Percentiles rank a stretch among this genome's conserved stretches.
phyloP scores from a whole-genome alignment of 352 stramenopile species.

The Phytophthora crassamura region DNA sequence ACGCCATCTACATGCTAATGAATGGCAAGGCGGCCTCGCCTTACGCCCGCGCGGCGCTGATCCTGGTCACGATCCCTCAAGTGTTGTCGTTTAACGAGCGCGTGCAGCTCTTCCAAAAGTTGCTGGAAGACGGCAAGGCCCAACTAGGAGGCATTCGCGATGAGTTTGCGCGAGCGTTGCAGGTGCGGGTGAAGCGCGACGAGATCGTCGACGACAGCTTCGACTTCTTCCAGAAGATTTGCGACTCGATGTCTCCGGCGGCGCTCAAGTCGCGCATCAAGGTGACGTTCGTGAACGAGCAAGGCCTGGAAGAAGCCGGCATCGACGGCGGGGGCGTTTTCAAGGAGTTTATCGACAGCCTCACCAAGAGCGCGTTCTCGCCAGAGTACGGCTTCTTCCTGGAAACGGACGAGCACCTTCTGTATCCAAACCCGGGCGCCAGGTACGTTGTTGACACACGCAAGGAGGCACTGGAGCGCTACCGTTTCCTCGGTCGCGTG shows the following conservation, averaged over 20 bases:
- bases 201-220: conserved; percentile 94
- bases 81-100: conserved; percentile 83
- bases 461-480: conserved; percentile 90
- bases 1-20: conserved; percentile 60
- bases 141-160: conserved; percentile 54
- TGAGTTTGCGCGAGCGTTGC: conserved; percentile 61
- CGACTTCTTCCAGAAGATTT: conserved; percentile 72
- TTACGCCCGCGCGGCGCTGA: conserved; percentile 52
- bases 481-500: conserved; percentile 95
- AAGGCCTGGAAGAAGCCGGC: conserved; percentile 94
- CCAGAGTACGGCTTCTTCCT: conserved; percentile 86
- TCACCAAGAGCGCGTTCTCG: conserved; percentile 93
- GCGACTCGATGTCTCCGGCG: conserved; percentile 56
- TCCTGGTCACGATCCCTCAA: conserved; percentile 81
- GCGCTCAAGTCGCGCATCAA: conserved; percentile 92
- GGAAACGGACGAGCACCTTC: conserved; percentile 74
- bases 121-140: conserved; percentile 69
- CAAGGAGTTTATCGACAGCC: conserved; percentile 96
- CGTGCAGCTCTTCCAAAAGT: conserved; percentile 77
- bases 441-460: conserved; percentile 70
- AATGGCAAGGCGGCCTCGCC: conserved; percentile 37
- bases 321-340: conserved; percentile 98
- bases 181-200: conserved; percentile 73
- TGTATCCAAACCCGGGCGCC: conserved; percentile 96
- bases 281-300: conserved; percentile 93